Evolutionary conservation across 176 grass and related monocot genomes (phyloP), one percentile per base, ranked within the genome.

Genomic region (Juncus effusus): DNA sequence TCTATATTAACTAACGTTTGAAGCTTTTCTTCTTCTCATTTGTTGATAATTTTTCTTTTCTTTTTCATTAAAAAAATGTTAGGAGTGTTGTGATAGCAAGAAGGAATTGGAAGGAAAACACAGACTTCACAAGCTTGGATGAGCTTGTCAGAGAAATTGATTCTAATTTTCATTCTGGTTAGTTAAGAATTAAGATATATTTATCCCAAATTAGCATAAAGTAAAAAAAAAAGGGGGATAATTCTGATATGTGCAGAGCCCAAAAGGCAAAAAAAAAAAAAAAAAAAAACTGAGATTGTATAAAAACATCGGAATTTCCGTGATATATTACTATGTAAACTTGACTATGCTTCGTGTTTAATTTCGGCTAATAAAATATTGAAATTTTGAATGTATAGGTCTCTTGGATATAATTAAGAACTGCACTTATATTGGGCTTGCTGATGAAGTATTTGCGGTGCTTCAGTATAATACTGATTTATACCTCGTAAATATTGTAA

Each of bases 401-500:
- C 84, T 91, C 45, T 76, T 96, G 68, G 77, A 96, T 51, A 70
- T 96, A 77, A 75, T 91, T 39, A 96, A 91, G 82, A 82, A 89
- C 57, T 96, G 87, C 74, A 91, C 87, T 63, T 96, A 91, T 86
- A 79, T 96, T 84, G 87, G 92, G 54, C 67, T 96, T 79, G 80
- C 82, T 39, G 85, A 91, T 77, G 92, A 96, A 74, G 74, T 81
- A 63, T 88, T 91, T 54, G 87, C 92, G 15, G 79, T 91, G 74
- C 76, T 96, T 64, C 87, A 96, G 36, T 76, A 96, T 42, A 88
- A 72, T 80, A 91, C 85, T 57, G 77, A 68, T 56, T 56, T 96
- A 69, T 96, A 96, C 77, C 87, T 96, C 70, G 82, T 91, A 55
- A 81, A 96, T 86, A 79, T 96, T 38, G 84, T 91, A 64, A 91